Conservation (phyloP, 2,329 filamentous ascomycete species). For the Xylaria hypoxylon region DNA sequence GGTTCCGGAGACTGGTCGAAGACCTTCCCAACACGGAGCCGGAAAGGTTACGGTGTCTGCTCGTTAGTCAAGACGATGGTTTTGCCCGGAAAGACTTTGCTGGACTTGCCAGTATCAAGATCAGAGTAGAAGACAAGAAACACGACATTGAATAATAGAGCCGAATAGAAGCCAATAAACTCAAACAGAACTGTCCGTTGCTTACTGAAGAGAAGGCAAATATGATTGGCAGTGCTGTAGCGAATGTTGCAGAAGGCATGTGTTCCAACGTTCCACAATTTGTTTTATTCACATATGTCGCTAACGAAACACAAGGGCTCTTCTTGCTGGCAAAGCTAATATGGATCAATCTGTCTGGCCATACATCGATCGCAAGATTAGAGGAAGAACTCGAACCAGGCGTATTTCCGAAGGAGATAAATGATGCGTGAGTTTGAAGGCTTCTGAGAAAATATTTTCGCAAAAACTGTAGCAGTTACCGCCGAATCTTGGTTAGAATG, state of each 20-base stretch:
- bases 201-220: slow-evolving; percentile 10
- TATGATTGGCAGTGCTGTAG: slow-evolving; percentile 2
- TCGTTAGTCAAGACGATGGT: slow-evolving; percentile 52
- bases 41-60: slow-evolving; percentile 43
- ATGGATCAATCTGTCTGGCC: slow-evolving; percentile 27
- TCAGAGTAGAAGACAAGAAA: slow-evolving; percentile 44
- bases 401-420: slow-evolving; percentile 35
- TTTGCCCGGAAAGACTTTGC: slow-evolving; percentile 45
- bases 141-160: slow-evolving; percentile 49
- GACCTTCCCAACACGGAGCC: slow-evolving; percentile 36
- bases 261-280: not conserved
- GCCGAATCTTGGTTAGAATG: slow-evolving; percentile 15
- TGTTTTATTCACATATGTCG: not conserved
- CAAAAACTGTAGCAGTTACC: slow-evolving; percentile 2
- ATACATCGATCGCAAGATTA: slow-evolving; percentile 32
- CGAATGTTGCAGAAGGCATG: slow-evolving; percentile 10
- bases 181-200: not conserved
- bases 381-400: slow-evolving; percentile 39
- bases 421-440: slow-evolving; percentile 38
- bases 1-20: slow-evolving; percentile 42
- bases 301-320: slow-evolving; percentile 25
- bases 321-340: slow-evolving; percentile 36
- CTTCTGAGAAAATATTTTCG: not conserved
- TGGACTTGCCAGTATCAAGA: slow-evolving; percentile 36
- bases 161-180: slow-evolving; percentile 12